A percentile compares a stretch with the other conserved stretches of the same genome.
phyloP scores from a whole-genome alignment of 2,329 filamentous ascomycete species.

The Colletotrichum shisoi region DNA sequence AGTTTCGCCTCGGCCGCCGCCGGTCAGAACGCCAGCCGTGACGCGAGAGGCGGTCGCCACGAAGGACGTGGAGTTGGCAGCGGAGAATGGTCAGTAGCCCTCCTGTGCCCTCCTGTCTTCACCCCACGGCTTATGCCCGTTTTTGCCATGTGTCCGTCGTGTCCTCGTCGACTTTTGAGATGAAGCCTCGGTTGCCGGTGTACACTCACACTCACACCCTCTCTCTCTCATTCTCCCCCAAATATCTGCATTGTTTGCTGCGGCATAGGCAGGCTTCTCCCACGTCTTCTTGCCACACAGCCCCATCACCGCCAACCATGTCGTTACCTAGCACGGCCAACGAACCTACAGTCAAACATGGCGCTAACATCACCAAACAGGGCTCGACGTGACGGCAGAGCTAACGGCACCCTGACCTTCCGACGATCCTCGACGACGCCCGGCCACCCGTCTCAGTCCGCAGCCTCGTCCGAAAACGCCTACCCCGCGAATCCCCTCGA shows the following conservation, averaged over 20 bases:
- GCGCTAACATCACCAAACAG: conserved; percentile 48
- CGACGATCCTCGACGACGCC: conserved; percentile 69
- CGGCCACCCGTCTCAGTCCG: conserved; percentile 52
- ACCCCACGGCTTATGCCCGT: background rate
- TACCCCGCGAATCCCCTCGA: conserved; percentile 43
- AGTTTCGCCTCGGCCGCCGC: conserved; percentile 86
- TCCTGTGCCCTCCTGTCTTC: conserved; percentile 8
- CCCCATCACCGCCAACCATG: conserved; percentile 7
- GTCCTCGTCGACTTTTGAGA: background rate
- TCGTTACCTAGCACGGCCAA: background rate
- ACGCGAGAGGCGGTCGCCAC: conserved; percentile 65
- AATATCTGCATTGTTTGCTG: background rate
- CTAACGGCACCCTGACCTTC: conserved; percentile 71
- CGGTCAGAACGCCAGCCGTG: conserved; percentile 72
- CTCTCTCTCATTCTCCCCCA: too few relatives aligned
- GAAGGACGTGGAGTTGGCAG: conserved; percentile 64
- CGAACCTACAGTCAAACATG: background rate
- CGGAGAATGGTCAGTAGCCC: conserved; percentile 74
- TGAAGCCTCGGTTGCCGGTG: background rate
- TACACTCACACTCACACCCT: background rate
- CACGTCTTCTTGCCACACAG: conserved; percentile 18
- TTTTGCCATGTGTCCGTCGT: background rate
- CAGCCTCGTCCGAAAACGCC: conserved; percentile 50
- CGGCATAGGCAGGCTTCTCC: conserved; percentile 6
- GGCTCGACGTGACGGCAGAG: conserved; percentile 65